Percentiles rank a stretch among this genome's conserved stretches.
Conservation (phyloP, 306 rosid genomes). For the Lathyrus tuberosus region DNA sequence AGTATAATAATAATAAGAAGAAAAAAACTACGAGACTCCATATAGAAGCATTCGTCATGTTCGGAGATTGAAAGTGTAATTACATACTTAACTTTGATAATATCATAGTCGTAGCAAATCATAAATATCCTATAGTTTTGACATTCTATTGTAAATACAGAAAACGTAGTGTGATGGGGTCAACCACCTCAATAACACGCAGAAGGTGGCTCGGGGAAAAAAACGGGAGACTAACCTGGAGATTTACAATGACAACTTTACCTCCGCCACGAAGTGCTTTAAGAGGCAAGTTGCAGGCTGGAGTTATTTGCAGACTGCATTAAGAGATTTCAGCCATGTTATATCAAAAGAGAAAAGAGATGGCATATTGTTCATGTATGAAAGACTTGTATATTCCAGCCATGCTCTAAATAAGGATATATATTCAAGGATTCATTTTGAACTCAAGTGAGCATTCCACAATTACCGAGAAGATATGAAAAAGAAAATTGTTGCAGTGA, state of each 20-base stretch:
- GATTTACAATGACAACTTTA: conserved; percentile 90
- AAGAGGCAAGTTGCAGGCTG: conserved; percentile 97
- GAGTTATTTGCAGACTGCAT: conserved; percentile 96
- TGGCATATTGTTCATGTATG: conserved; percentile 4
- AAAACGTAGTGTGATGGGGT: conserved; percentile 5
- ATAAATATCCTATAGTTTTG: conserved; percentile 24
- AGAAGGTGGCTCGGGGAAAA: conserved; percentile 15
- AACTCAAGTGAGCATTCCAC: background rate
- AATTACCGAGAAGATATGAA: background rate
- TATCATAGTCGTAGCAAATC: conserved; percentile 14
- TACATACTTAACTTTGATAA: conserved; percentile 10
- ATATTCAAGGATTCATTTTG: background rate
- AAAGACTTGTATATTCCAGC: background rate
- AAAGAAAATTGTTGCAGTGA: conserved; percentile 25
- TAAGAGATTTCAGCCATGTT: conserved; percentile 40
- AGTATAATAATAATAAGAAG: background rate
- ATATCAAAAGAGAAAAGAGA: conserved; percentile 31
- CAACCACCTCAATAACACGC: conserved; percentile 23
- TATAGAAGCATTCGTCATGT: conserved; percentile 34
- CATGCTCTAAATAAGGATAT: too few relatives aligned
- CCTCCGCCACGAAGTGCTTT: conserved; percentile 96
- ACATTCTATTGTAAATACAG: conserved; percentile 6
- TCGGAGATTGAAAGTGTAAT: conserved; percentile 34
- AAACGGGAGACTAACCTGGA: conserved; percentile 64
- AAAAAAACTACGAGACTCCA: background rate